Evolutionary conservation across 2,329 filamentous ascomycete genomes (phyloP), one percentile per base, ranked within the genome.

Genomic region (Alternaria gansuensis): DNA sequence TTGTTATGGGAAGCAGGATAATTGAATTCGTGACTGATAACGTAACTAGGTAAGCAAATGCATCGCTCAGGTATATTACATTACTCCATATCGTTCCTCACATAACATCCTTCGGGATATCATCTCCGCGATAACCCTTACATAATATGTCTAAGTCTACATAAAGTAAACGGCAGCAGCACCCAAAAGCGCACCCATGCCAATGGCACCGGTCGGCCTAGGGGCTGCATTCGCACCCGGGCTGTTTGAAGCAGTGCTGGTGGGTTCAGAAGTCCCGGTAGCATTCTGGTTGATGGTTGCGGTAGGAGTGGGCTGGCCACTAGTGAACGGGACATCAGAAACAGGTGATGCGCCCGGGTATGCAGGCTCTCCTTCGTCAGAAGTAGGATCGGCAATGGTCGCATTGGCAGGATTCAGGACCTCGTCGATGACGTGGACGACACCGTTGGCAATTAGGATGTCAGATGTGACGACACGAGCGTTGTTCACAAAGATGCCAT

Each of bases 351-450:
- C 87, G 24, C 64, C 66, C 55, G 77, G 76, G 76, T 85, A 90
- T 1, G 83, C 87, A 4, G 83, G 80, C 0, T 78, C 70, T 36
- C 84, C 83, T 1, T 81, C 80, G 0, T 78, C 72, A 14, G 80
- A 78, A 14, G 77, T 70, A 1, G 81, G 68, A 23, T 81, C 66
- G 5, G 83, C 81, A n/a, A 74, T 69, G 4, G 78, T 79, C 5
- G 77, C 77, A 68, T 83, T 83, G 63, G 78, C 74, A 10, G 74
- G 74, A 78, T 88, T 88, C 48, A 89, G 78, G 36, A 88, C 85
- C 64, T 80, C 79, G 68, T 90, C 85, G 11, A 81, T 80, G 33
- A 85, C 83, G 62, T 86, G 78, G 4, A 82, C 71, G 10, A 83
- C 80, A 69, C 81, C 81, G 55, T 79, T 79, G 11, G 77, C 70